Evolutionary conservation across 352 stramenopile species (phyloP).

Genomic region (Globisporangium heterothallicum): DNA sequence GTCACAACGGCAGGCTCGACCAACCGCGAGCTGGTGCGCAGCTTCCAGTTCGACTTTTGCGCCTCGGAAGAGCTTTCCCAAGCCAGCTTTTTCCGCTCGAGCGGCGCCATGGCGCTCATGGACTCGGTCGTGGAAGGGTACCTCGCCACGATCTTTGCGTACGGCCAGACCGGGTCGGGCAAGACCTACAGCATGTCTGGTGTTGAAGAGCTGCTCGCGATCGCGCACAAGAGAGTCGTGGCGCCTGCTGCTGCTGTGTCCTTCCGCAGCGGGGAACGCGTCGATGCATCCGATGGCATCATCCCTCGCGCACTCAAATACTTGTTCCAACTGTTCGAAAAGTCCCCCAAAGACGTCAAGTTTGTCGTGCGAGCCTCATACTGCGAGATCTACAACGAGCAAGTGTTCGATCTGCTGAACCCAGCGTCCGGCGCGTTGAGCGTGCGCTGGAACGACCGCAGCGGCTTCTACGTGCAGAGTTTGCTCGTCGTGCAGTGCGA

Average conservation of each 20-base stretch:
- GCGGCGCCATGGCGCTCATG: constrained; percentile 51
- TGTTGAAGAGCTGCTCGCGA: constrained; percentile 55
- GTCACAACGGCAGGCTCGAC: constrained; percentile 30
- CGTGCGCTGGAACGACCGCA: constrained; percentile 67
- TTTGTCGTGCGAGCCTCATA: constrained; percentile 70
- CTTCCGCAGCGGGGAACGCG: background rate
- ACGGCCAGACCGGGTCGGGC: constrained; percentile 59
- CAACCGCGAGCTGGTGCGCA: constrained; percentile 63
- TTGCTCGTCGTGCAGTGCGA: constrained; percentile 72
- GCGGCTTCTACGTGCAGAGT: constrained; percentile 77
- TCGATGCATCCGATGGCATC: constrained; percentile 56
- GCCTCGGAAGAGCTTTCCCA: constrained; percentile 58
- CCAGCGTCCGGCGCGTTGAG: constrained; percentile 49
- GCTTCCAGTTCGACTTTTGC: constrained; percentile 74
- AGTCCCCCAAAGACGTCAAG: constrained; percentile 36
- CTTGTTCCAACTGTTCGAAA: constrained; percentile 46
- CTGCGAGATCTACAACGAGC: constrained; percentile 85
- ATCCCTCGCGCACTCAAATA: constrained; percentile 73
- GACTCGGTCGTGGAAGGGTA: constrained; percentile 70
- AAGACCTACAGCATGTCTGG: constrained; percentile 82
- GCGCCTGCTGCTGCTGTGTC: background rate
- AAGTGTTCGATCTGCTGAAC: constrained; percentile 76
- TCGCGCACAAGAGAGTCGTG: constrained; percentile 17
- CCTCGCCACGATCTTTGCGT: constrained; percentile 62
- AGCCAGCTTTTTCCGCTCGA: constrained; percentile 53